These are phyloP conservation scores for Coemansia sp. DNA, from an alignment of 192 early-diverging fungal genomes.

Conservation along the genomic window DNA sequence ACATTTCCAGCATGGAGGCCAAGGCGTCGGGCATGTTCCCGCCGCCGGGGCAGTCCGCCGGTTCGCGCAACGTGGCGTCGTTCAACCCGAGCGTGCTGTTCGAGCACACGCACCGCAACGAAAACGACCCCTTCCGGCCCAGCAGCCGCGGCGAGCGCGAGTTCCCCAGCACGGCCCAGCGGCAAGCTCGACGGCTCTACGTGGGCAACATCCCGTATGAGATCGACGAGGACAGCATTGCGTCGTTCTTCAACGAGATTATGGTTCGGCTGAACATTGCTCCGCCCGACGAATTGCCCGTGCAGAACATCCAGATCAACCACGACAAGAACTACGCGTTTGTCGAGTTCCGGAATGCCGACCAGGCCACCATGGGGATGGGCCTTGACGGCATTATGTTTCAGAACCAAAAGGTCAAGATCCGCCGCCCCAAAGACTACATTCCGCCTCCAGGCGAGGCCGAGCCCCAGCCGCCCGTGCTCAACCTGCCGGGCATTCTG, in stretches of 20 bases:
- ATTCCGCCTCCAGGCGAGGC: constrained; percentile 56
- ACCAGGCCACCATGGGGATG: constrained; percentile 89
- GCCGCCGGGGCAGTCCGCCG: constrained; percentile 33
- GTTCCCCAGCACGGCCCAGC: constrained; percentile 51
- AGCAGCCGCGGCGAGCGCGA: constrained; percentile 47
- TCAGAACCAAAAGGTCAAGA: constrained; percentile 76
- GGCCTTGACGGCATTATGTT: constrained; percentile 90
- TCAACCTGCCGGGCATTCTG: constrained; percentile 74
- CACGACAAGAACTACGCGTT: constrained; percentile 95
- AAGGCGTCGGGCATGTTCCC: constrained; percentile 74
- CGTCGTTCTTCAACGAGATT: constrained; percentile 83
- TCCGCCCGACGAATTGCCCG: constrained; percentile 65
- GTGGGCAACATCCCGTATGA: constrained; percentile 86
- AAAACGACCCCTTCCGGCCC: constrained; percentile 42
- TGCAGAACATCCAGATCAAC: constrained; percentile 82
- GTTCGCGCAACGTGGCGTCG: constrained; percentile 44
- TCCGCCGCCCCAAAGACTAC: constrained; percentile 95
- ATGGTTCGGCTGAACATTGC: constrained; percentile 77
- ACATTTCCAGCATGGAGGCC: constrained; percentile 77
- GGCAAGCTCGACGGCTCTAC: constrained; percentile 86
- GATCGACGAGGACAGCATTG: constrained; percentile 67
- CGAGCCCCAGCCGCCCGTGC: constrained; percentile 59
- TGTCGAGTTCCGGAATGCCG: constrained; percentile 87
- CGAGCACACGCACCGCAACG: constrained; percentile 55
- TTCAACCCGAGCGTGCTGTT: constrained; percentile 42